These are phyloP conservation scores for Kingdonia uniflora DNA, from an alignment of 164 flowering plant genomes.

Conservation along the genomic window DNA sequence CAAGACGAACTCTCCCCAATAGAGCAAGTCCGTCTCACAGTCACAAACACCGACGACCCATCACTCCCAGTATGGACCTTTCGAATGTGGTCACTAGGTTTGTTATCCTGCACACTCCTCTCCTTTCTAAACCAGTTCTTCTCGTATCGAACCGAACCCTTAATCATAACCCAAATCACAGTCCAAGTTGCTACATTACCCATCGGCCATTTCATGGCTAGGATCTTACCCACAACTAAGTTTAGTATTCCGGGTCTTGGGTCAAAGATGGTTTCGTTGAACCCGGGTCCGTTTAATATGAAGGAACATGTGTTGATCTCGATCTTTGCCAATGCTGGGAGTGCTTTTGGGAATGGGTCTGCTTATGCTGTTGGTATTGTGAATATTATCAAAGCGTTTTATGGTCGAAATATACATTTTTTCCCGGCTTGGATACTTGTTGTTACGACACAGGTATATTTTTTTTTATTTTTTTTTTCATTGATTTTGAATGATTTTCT, in stretches of 20 bases:
- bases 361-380: slow-evolving; percentile 61
- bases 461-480: slow-evolving; percentile 1
- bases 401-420: slow-evolving; percentile 43
- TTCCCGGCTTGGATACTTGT: slow-evolving; percentile 55
- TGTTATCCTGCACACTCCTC: slow-evolving; percentile 54
- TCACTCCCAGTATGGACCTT: slow-evolving; percentile 83
- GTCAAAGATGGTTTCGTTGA: slow-evolving; percentile 29
- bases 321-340: slow-evolving; percentile 60
- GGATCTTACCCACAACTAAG: slow-evolving; percentile 28
- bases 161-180: slow-evolving; percentile 51
- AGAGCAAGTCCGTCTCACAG: slow-evolving; percentile 81
- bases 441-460: slow-evolving; percentile 56
- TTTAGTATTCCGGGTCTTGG: slow-evolving; percentile 31
- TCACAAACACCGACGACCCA: slow-evolving; percentile 71
- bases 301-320: slow-evolving; percentile 69
- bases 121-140: slow-evolving; percentile 86
- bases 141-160: slow-evolving; percentile 58
- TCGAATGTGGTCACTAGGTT: slow-evolving; percentile 76
- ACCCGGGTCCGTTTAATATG: slow-evolving; percentile 60
- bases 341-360: slow-evolving; percentile 42
- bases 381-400: slow-evolving; percentile 57
- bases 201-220: slow-evolving; percentile 49
- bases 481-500: too few species aligned
- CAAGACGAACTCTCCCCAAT: slow-evolving; percentile 48
- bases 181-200: slow-evolving; percentile 59